These are phyloP conservation scores for Jacaranda mimosifolia DNA, from an alignment of 257 asterid species.

Conservation along the genomic window DNA sequence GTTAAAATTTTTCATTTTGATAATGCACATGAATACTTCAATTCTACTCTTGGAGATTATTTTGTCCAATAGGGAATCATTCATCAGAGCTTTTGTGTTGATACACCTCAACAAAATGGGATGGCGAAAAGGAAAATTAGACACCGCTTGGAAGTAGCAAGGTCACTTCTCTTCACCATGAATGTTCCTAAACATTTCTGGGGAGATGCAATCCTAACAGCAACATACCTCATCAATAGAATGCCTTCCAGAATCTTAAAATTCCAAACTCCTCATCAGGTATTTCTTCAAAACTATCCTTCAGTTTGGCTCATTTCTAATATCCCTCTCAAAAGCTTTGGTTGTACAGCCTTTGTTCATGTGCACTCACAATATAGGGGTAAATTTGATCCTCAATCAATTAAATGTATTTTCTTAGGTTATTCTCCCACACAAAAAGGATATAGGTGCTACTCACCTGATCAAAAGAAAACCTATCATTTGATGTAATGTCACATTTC, in stretches of 20 bases:
- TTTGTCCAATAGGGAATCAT: not conserved
- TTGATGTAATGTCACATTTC: too few species aligned
- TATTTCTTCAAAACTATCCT: too few species aligned
- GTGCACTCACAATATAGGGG: not conserved
- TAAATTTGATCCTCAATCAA: not conserved
- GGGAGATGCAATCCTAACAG: slow-evolving; percentile 3
- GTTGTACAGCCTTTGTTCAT: not conserved
- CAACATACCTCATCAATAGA: slow-evolving; percentile 14
- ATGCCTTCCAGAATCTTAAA: not conserved
- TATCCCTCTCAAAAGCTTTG: not conserved
- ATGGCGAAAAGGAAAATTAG: not conserved
- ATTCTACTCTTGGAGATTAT: not conserved
- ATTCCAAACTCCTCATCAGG: too few species aligned
- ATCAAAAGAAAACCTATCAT: too few species aligned
- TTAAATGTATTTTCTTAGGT: not conserved
- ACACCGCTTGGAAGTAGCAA: not conserved
- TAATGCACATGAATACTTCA: slow-evolving; percentile 6
- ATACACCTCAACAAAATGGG: not conserved
- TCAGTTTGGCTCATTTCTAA: too few species aligned
- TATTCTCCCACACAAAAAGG: not conserved
- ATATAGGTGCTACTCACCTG: too few species aligned
- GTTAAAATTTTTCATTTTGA: not conserved
- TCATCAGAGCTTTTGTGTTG: not conserved
- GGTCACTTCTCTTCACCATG: not conserved
- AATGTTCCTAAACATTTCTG: slow-evolving; percentile 6